Percentiles rank a stretch among this genome's conserved stretches.
Conservation (phyloP, 768 basidiomycete species). For the Erythrobasidium yunnanense region DNA sequence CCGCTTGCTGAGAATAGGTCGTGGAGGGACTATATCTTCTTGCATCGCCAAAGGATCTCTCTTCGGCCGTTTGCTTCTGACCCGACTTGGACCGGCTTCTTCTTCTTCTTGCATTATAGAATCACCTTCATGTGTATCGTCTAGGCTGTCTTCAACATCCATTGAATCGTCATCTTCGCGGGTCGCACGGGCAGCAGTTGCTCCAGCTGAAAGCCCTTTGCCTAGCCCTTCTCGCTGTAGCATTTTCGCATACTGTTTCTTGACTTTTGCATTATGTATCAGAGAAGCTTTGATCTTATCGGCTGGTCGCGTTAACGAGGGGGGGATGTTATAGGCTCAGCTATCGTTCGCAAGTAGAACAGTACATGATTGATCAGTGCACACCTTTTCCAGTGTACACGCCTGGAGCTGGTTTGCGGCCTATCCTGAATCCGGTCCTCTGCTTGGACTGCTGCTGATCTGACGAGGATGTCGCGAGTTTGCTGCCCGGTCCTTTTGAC, state of each 20-base stretch:
- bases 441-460: background rate
- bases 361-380: background rate
- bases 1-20: slow-evolving; percentile 8
- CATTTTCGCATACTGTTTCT: slow-evolving; percentile 19
- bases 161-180: background rate
- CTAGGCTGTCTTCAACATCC: background rate
- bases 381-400: slow-evolving; percentile 15
- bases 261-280: slow-evolving; percentile 24
- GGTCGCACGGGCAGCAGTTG: background rate
- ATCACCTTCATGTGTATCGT: background rate
- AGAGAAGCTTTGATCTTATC: slow-evolving; percentile 21
- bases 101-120: background rate
- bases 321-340: too few species aligned
- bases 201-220: background rate
- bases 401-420: background rate
- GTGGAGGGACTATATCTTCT: background rate
- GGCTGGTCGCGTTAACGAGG: too few species aligned
- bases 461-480: background rate
- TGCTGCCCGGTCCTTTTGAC: too few species aligned
- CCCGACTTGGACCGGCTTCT: background rate
- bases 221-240: slow-evolving; percentile 10
- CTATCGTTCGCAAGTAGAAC: too few species aligned
- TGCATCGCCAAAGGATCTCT: slow-evolving; percentile 9
- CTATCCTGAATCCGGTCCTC: slow-evolving; percentile 19
- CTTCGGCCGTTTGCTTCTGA: slow-evolving; percentile 8